phyloP scores from a whole-genome alignment of 805 yeast species.

The Metschnikowia drakensbergensis region DNA sequence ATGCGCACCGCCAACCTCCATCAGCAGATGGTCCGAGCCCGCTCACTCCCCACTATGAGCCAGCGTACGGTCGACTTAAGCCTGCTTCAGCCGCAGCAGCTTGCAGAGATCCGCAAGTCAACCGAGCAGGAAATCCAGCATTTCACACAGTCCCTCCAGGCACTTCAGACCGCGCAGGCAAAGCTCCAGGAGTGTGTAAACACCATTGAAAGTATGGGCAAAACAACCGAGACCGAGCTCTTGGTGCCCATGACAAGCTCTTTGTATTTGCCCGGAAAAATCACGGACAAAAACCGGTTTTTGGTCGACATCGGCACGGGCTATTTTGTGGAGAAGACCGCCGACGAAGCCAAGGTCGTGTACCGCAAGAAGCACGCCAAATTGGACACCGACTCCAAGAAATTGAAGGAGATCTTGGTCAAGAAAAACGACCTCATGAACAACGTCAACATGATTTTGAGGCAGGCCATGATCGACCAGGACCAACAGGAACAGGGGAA shows the following conservation, averaged over 20 bases:
- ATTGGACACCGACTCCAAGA: constrained; percentile 65
- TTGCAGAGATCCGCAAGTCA: constrained; percentile 75
- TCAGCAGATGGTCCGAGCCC: neutral
- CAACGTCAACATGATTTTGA: constrained; percentile 55
- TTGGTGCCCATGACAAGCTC: constrained; percentile 88
- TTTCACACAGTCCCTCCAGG: constrained; percentile 76
- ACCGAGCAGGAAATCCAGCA: constrained; percentile 85
- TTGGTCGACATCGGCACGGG: constrained; percentile 97
- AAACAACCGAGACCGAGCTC: constrained; percentile 42
- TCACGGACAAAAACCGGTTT: constrained; percentile 61
- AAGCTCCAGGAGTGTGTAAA: constrained; percentile 78
- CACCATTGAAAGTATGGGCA: constrained; percentile 58
- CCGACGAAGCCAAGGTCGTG: constrained; percentile 62
- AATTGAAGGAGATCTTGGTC: constrained; percentile 68
- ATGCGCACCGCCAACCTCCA: neutral
- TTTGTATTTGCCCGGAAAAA: constrained; percentile 81
- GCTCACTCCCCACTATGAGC: constrained; percentile 9
- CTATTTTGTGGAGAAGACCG: constrained; percentile 79
- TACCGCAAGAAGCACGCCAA: constrained; percentile 72
- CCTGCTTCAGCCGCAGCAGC: constrained; percentile 76
- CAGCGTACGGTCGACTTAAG: constrained; percentile 52
- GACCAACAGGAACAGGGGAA: constrained; percentile 21
- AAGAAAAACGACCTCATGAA: constrained; percentile 67
- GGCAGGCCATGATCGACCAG: constrained; percentile 49
- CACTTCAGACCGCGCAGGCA: constrained; percentile 74